phyloP scores from a whole-genome alignment of 805 yeast genomes.

The Wickerhamomyces ciferrii region DNA sequence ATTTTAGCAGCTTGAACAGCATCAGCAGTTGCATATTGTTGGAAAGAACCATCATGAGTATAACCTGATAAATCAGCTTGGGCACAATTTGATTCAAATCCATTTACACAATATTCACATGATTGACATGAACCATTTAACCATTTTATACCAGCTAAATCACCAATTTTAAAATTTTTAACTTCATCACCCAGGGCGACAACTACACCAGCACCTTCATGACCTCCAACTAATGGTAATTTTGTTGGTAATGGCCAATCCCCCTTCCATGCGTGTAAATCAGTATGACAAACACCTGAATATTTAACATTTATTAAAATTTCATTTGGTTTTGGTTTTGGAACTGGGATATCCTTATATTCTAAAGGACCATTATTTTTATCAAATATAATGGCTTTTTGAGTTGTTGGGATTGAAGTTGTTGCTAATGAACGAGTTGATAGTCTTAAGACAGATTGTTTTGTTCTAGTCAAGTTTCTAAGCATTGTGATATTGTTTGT shows the following conservation, averaged over 20 bases:
- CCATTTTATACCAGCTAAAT: slow-evolving; percentile 61
- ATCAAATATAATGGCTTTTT: slow-evolving; percentile 44
- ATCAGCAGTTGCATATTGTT: slow-evolving; percentile 56
- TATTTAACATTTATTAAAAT: slow-evolving; percentile 56
- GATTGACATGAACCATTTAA: slow-evolving; percentile 56
- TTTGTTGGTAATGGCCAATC: slow-evolving; percentile 57
- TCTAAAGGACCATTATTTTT: slow-evolving; percentile 37
- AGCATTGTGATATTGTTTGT: no score
- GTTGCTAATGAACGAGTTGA: slow-evolving; percentile 5
- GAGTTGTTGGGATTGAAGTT: slow-evolving; percentile 32
- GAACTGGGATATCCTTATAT: slow-evolving; percentile 46
- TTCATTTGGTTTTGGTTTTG: slow-evolving; percentile 54
- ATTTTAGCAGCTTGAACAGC: slow-evolving; percentile 54
- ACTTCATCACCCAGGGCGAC: slow-evolving; percentile 54
- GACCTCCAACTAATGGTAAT: slow-evolving; percentile 62
- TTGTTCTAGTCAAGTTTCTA: not conserved
- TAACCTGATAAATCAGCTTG: slow-evolving; percentile 64
- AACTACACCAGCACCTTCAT: slow-evolving; percentile 65
- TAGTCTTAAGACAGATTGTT: not conserved
- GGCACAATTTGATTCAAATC: slow-evolving; percentile 57
- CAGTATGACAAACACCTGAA: slow-evolving; percentile 68
- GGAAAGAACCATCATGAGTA: slow-evolving; percentile 64
- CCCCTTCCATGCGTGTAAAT: slow-evolving; percentile 67
- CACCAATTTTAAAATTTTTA: slow-evolving; percentile 53
- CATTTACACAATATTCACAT: slow-evolving; percentile 53